These are phyloP conservation scores for Mortierella alpina DNA, from an alignment of 192 early-diverging fungal species.

Conservation along the genomic window DNA sequence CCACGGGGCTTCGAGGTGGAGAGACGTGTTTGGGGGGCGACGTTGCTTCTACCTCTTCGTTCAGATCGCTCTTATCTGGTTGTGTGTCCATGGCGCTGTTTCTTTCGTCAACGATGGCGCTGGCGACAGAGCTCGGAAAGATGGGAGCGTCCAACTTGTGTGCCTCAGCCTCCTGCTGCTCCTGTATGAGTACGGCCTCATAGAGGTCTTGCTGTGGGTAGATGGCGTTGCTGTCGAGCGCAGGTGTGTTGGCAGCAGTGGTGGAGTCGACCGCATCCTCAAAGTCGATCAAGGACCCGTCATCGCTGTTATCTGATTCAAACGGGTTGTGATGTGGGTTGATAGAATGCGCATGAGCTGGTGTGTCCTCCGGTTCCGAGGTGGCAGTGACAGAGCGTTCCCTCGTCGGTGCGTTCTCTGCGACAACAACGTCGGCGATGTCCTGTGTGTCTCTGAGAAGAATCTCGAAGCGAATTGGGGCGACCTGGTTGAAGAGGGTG, in stretches of 20 bases:
- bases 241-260: not conserved
- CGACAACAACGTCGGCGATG: not conserved
- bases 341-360: not conserved
- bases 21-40: not conserved
- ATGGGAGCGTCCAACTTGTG: constrained; percentile 13
- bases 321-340: not conserved
- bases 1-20: constrained; percentile 16
- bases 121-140: constrained; percentile 17
- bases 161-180: constrained; percentile 39
- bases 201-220: constrained; percentile 21
- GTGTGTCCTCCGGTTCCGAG: constrained; percentile 15
- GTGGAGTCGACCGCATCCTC: constrained; percentile 14
- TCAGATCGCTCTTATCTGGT: not conserved
- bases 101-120: not conserved
- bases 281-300: constrained; percentile 46
- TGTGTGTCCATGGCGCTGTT: not conserved
- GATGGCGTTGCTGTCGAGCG: constrained; percentile 1
- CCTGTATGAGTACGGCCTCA: constrained; percentile 15
- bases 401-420: not conserved
- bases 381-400: constrained; percentile 22
- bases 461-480: constrained; percentile 45
- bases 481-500: constrained; percentile 31
- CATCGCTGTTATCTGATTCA: constrained; percentile 18
- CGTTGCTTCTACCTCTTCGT: not conserved
- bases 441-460: constrained; percentile 20